These are phyloP conservation scores for Plectosphaerella sp. DNA, from an alignment of 2,329 filamentous ascomycete species.

Conservation along the genomic window DNA sequence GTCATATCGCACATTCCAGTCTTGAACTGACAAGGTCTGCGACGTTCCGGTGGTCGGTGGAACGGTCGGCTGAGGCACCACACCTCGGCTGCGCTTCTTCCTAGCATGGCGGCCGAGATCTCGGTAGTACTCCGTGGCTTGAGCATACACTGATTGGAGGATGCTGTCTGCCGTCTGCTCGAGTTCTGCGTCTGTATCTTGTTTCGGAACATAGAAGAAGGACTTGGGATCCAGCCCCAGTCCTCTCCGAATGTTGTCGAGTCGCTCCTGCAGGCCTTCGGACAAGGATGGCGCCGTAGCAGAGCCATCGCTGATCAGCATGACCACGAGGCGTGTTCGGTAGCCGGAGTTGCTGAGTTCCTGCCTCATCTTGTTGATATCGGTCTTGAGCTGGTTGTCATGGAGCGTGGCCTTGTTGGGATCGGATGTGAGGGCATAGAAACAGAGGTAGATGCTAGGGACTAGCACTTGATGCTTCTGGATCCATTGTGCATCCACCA, in stretches of 20 bases:
- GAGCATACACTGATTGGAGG: slow-evolving; percentile 66
- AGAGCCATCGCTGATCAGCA: slow-evolving; percentile 72
- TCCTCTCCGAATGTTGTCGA: slow-evolving; percentile 73
- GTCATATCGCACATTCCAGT: slow-evolving; percentile 93
- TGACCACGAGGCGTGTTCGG: slow-evolving; percentile 72
- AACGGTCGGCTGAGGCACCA: slow-evolving; percentile 74
- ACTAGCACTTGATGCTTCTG: slow-evolving; percentile 83
- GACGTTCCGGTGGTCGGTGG: slow-evolving; percentile 82
- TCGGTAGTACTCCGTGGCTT: slow-evolving; percentile 84
- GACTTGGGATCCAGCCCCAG: slow-evolving; percentile 79
- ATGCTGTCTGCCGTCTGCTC: slow-evolving; percentile 70
- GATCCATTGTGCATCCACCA: slow-evolving; percentile 79
- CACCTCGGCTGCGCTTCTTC: slow-evolving; percentile 78
- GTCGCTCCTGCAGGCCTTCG: slow-evolving; percentile 63
- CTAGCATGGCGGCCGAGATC: slow-evolving; percentile 89
- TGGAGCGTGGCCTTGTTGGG: slow-evolving; percentile 69
- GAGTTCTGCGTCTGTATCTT: slow-evolving; percentile 66
- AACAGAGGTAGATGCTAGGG: slow-evolving; percentile 75
- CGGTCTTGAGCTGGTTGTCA: slow-evolving; percentile 82
- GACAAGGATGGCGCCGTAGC: slow-evolving; percentile 36
- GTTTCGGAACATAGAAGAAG: slow-evolving; percentile 78
- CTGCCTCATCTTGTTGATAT: slow-evolving; percentile 74
- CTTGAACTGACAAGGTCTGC: slow-evolving; percentile 76
- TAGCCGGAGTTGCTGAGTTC: slow-evolving; percentile 66
- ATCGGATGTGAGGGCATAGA: slow-evolving; percentile 73